Base-by-base conservation (phyloP, 352 stramenopile genomes). In the Phytopythium boreale region DNA sequence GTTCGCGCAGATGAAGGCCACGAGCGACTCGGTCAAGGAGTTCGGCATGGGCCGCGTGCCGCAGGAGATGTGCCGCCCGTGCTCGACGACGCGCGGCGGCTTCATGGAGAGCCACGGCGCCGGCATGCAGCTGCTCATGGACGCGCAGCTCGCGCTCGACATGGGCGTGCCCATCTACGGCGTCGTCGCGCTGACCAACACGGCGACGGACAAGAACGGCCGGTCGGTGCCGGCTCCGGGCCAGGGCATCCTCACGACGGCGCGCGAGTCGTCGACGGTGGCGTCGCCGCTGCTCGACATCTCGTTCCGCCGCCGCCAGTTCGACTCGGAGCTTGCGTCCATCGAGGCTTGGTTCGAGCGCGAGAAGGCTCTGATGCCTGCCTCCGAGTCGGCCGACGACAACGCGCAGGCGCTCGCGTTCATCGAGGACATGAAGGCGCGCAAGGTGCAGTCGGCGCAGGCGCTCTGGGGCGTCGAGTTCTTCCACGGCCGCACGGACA, bases 1-100 rank as follows among this genome's bases (percentile, higher is more conserved):
- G 67, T 97, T 97, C 59, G 89, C 88, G 34, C 85, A 94, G 63
- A 97, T 96, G 89, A 93, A 95, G 68, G 86, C 89, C 6, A 97
- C 83, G 3, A 95, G 82, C 57, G 84, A 93, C 70, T 92, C 89
- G 1, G 79, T 88, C 5, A 92, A 96, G 75, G 89, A 97, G 43
- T 66, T 67, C 0, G 66, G 59, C 4, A 94, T 93, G 85, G 89
- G 86, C 24, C 85, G 89, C 31, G 82, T 89, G 17, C 83, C 87
- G 4, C 76, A 80, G 53, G 89, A 96, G 59, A 93, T 94, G 82
- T 95, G 85, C 52, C 84, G 89, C 43, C 87, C 87, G 44, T 96
- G 87, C 72, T 80, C 86, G 31, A 83, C 76, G 8, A 93, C 82
- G 37, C 81, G 84, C 43, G 89, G 76, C 31, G 89, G 89, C 47